These are phyloP conservation scores for Lepidopterella palustris DNA, from an alignment of 495 filamentous ascomycete species.

Conservation along the genomic window DNA sequence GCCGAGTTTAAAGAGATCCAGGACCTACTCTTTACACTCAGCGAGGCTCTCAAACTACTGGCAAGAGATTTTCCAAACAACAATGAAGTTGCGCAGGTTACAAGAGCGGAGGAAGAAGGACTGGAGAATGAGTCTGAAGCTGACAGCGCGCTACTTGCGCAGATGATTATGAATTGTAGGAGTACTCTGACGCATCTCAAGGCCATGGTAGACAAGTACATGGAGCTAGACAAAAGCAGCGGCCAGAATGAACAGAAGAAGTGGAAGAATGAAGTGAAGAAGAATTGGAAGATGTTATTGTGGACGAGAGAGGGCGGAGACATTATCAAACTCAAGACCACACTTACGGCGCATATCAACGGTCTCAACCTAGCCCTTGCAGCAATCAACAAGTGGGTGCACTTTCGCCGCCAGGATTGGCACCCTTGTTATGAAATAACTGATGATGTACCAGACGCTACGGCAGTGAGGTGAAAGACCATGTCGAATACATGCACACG, in stretches of 20 bases:
- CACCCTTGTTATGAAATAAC: background rate
- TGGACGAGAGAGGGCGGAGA: constrained; percentile 15
- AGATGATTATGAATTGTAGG: constrained; percentile 6
- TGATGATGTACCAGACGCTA: background rate
- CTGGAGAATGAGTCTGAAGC: background rate
- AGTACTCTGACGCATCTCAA: constrained; percentile 6
- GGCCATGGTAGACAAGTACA: constrained; percentile 5
- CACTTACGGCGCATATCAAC: constrained; percentile 9
- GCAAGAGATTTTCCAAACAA: background rate
- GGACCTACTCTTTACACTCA: constrained; percentile 4
- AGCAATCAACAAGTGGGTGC: background rate
- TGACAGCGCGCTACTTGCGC: background rate
- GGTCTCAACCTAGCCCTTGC: background rate
- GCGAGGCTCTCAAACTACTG: constrained; percentile 5
- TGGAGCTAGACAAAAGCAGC: background rate
- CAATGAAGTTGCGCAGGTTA: background rate
- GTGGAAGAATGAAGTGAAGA: constrained; percentile 6
- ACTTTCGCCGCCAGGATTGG: background rate
- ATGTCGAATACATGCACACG: constrained; percentile 4
- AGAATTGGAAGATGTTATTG: constrained; percentile 9
- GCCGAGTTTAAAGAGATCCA: constrained; percentile 10
- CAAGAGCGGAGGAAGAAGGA: background rate
- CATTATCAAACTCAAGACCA: constrained; percentile 5
- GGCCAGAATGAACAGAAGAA: background rate
- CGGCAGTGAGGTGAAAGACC: background rate